Evolutionary conservation across 2,329 filamentous ascomycete genomes (phyloP).

Genomic region (Exophiala sideris): DNA sequence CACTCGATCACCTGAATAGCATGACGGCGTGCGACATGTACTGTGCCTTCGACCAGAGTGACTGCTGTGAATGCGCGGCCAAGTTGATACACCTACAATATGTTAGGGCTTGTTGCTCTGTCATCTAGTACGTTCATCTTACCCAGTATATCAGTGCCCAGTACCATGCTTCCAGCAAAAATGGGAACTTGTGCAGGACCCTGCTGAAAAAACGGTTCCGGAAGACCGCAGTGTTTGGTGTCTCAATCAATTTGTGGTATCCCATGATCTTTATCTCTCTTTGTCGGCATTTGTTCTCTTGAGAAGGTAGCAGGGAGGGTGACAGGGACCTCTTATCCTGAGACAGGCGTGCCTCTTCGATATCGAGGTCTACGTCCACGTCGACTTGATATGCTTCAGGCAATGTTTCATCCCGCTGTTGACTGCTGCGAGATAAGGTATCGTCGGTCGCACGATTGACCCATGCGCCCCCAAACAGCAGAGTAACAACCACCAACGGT

Average conservation of each 20-base stretch:
- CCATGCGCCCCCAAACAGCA: constrained; percentile 61
- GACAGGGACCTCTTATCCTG: constrained; percentile 33
- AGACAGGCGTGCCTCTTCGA: constrained; percentile 17
- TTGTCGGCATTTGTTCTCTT: constrained; percentile 50
- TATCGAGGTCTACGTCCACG: constrained; percentile 10
- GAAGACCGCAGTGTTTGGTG: constrained; percentile 62
- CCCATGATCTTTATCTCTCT: constrained; percentile 48
- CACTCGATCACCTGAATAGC: constrained; percentile 64
- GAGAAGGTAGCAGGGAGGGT: constrained; percentile 40
- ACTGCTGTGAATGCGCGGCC: constrained; percentile 69
- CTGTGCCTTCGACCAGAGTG: constrained; percentile 64
- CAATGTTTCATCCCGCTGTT: constrained; percentile 20
- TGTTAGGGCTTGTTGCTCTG: background rate
- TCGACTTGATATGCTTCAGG: constrained; percentile 8
- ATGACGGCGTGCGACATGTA: constrained; percentile 65
- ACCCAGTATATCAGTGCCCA: constrained; percentile 77
- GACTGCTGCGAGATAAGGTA: constrained; percentile 27
- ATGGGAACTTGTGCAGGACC: constrained; percentile 64
- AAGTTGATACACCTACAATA: constrained; percentile 66
- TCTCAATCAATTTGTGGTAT: constrained; percentile 48
- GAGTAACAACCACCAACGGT: constrained; percentile 58
- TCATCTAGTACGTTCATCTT: constrained; percentile 33
- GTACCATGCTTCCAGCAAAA: constrained; percentile 72
- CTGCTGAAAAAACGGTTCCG: constrained; percentile 60
- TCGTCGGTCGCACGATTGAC: constrained; percentile 53